A percentile compares a stretch with the other conserved stretches of the same genome.
Conservation (phyloP, 208 protist genomes). For the Angomonas ambiguus region DNA sequence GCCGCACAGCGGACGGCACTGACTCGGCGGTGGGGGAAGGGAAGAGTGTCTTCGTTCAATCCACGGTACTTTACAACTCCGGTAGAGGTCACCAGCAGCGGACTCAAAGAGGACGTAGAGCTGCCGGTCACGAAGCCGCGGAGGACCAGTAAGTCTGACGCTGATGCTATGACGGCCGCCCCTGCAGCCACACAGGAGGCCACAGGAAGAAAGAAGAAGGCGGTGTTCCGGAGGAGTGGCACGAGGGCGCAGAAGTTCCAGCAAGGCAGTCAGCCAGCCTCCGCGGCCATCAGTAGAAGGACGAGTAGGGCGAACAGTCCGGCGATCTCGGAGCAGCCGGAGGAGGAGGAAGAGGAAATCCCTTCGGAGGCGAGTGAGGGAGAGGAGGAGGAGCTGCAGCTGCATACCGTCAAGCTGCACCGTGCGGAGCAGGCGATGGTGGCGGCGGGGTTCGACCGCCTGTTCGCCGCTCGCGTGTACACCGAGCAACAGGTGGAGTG, state of each 20-base stretch:
- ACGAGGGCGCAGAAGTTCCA: not conserved
- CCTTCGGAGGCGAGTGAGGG: slow-evolving; percentile 16
- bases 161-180: not conserved
- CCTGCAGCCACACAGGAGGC: not conserved
- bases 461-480: slow-evolving; percentile 57
- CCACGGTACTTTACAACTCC: slow-evolving; percentile 54
- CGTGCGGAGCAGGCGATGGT: slow-evolving; percentile 59
- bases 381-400: slow-evolving; percentile 15
- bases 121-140: not conserved
- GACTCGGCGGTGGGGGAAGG: slow-evolving; percentile 53
- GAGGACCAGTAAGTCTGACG: not conserved
- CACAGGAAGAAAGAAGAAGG: not conserved
- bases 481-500: slow-evolving; percentile 83
- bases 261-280: not conserved
- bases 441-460: slow-evolving; percentile 57
- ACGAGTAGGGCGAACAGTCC: not conserved
- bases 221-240: not conserved
- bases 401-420: slow-evolving; percentile 41
- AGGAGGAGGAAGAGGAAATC: slow-evolving; percentile 10
- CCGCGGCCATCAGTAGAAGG: not conserved
- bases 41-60: slow-evolving; percentile 49
- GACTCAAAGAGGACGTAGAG: not conserved
- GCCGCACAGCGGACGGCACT: slow-evolving; percentile 48
- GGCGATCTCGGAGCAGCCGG: not conserved
- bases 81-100: slow-evolving; percentile 10